Percentiles rank a stretch among this genome's conserved stretches.
Evolutionary conservation across 371 early-diverging fungal genomes (phyloP).

Genomic region (Mucor saturninus): DNA sequence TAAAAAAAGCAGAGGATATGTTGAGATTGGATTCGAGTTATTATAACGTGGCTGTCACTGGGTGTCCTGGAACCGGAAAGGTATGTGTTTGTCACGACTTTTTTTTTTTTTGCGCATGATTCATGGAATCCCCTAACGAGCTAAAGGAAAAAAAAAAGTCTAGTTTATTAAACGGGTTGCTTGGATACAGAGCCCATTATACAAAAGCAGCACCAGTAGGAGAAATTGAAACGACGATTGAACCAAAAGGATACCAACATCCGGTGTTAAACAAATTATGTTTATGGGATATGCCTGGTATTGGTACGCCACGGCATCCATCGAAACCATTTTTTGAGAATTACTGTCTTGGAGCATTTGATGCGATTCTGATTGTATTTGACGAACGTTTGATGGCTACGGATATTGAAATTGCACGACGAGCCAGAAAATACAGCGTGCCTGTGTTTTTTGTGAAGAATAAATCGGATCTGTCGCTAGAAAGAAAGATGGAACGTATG

Average conservation of each 20-base stretch:
- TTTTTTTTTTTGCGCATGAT: neutral
- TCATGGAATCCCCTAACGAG: neutral
- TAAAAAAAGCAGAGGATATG: constrained; percentile 19
- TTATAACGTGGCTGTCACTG: constrained; percentile 36
- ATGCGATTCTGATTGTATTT: constrained; percentile 38
- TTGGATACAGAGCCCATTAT: constrained; percentile 33
- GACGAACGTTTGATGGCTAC: constrained; percentile 40
- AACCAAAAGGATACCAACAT: constrained; percentile 30
- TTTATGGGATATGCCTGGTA: constrained; percentile 44
- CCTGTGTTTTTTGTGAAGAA: constrained; percentile 37
- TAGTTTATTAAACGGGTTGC: constrained; percentile 34
- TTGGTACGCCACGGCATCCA: constrained; percentile 24
- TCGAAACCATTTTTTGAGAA: constrained; percentile 29
- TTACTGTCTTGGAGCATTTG: constrained; percentile 36
- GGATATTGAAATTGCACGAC: constrained; percentile 35
- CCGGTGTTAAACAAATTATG: constrained; percentile 26
- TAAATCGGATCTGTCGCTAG: constrained; percentile 30
- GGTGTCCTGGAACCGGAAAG: constrained; percentile 42
- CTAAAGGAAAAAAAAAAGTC: constrained; percentile 24
- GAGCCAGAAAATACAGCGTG: constrained; percentile 22
- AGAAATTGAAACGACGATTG: constrained; percentile 29
- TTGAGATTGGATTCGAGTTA: constrained; percentile 19
- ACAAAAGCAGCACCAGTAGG: constrained; percentile 30
- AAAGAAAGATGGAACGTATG: constrained; percentile 10
- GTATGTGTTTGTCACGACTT: constrained; percentile 9